Base-by-base conservation (phyloP, 1,284 basidiomycete genomes). In the Rhodotorula sp. region DNA sequence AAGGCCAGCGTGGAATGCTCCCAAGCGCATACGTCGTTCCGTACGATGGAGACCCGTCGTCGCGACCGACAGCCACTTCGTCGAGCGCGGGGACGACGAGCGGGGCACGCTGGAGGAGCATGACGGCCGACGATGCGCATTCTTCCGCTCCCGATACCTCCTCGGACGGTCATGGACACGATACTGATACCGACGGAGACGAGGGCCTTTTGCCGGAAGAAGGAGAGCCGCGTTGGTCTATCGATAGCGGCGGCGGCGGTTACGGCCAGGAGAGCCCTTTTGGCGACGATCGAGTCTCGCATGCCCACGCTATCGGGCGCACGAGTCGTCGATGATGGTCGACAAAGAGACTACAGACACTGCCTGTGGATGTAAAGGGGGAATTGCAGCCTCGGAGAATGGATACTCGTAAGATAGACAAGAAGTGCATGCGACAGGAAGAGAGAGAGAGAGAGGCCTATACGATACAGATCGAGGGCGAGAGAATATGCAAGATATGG, bases 1-100 rank as follows among this genome's bases (percentile, higher is more conserved):
- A 19, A 7, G 55, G 60, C 19, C 28, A 23, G 26, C 48, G 45
- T 3, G 71, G 71, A 5, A 69, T 69, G 67, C 69, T 72, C 15
- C 71, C 71, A 3, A 48, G 52, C 8, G 67, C 67, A 6, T 72
- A 72, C 18, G 67, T 72, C 52, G 71, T 67, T 1, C 49, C 55
- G 19, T 38, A 54, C 19, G 60, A 34, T 15, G 38, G 0, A 18
- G 59, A 14, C 21, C 21, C 31, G 8, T 3, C 19, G 38, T 38
- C 10, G 43, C 26, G 45, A 15, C 15, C n/a, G 55, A n/a, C 18
- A 10, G 34, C 34, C 6, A 5, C 34, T 38, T 38, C 38, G 38
- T 43, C 38, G 38, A 10, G 38, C 10, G 38, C 38, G 38, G 47
- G n/a, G 23, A 21, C 26, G 18, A 2, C 26, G 43, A 56, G 26